These are phyloP conservation scores for Zychaea mexicana DNA, from an alignment of 371 early-diverging fungal genomes.

Conservation along the genomic window DNA sequence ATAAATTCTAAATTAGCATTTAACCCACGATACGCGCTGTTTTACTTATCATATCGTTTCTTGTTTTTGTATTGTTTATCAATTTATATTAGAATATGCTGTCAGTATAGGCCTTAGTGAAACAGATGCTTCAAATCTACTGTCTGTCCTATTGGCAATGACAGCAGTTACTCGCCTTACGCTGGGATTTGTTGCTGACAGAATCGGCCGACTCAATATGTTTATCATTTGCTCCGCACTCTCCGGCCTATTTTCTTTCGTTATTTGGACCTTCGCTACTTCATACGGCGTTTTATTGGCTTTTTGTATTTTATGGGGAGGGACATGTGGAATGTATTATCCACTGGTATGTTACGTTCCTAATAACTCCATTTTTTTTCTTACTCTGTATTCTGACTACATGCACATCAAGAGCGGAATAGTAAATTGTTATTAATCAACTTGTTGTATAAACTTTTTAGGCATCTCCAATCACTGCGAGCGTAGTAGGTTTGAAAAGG, in stretches of 20 bases:
- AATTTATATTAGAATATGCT: conserved; percentile 39
- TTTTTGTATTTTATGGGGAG: conserved; percentile 55
- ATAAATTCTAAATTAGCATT: background rate
- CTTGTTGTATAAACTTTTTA: background rate
- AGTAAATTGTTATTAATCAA: background rate
- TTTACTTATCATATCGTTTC: too few relatives aligned
- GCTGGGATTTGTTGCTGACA: conserved; percentile 64
- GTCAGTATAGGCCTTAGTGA: conserved; percentile 23
- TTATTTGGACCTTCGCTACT: conserved; percentile 61
- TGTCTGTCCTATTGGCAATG: conserved; percentile 35
- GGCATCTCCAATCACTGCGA: conserved; percentile 56
- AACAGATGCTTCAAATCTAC: conserved; percentile 26
- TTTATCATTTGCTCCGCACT: conserved; percentile 21
- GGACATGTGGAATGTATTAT: conserved; percentile 37
- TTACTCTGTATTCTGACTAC: background rate
- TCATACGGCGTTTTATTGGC: conserved; percentile 46
- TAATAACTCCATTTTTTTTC: background rate
- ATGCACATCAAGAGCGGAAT: background rate
- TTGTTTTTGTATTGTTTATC: conserved; percentile 3
- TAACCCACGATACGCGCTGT: background rate
- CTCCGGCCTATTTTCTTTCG: conserved; percentile 45
- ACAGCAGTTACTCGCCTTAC: conserved; percentile 67
- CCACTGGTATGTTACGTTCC: conserved; percentile 15
- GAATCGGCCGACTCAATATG: conserved; percentile 59
- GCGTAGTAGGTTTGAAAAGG: conserved; percentile 53